Base-by-base conservation (phyloP, 331 rosid genomes). In the Ulmus americana region DNA sequence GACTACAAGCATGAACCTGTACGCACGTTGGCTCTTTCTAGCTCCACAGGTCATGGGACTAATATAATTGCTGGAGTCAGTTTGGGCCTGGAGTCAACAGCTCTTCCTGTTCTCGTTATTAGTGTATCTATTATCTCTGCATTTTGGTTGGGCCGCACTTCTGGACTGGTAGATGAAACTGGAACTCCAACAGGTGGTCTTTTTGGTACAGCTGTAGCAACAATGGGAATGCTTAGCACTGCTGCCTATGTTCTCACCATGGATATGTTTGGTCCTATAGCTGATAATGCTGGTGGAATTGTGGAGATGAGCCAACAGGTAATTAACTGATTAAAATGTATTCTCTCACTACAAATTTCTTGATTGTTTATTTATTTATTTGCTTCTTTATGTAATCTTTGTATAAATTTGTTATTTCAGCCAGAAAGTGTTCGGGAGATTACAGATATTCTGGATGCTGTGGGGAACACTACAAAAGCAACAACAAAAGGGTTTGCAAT, bases 251-350 rank as follows among this genome's bases (percentile, higher is more conserved):
- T 94, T 74, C 99, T 94, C 70, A 94, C 99, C 18, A 94, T 94
- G 99, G 99, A 94, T 84, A 94, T 90, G 99, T 94, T 94, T 82
- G 99, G 99, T 70, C 99, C 97, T 67, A 94, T 94, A 67, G 97
- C 99, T 63, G 99, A 94, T 84, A 94, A 94, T 73, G 99, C 99
- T 13, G 97, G 99, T 72, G 99, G 99, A 76, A 94, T 94, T 82
- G 95, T 94, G 20, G 97, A 94, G 84, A 94, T 94, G 99, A 94
- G 99, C 77, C 97, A 87, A 80, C 96, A 87, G 97, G 99, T 94
- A 81, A 60, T 46, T 53, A 54, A 67, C 48, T 64, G 47, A 28
- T 7, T 4, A 58, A 11, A 50, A 51, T 39, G 14, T 68, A 6
- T 42, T 45, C 11, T 44, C 45, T 67, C 28, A 11, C 28, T 39